phyloP scores from a whole-genome alignment of 192 early-diverging fungal genomes.

The Coemansia sp. region DNA sequence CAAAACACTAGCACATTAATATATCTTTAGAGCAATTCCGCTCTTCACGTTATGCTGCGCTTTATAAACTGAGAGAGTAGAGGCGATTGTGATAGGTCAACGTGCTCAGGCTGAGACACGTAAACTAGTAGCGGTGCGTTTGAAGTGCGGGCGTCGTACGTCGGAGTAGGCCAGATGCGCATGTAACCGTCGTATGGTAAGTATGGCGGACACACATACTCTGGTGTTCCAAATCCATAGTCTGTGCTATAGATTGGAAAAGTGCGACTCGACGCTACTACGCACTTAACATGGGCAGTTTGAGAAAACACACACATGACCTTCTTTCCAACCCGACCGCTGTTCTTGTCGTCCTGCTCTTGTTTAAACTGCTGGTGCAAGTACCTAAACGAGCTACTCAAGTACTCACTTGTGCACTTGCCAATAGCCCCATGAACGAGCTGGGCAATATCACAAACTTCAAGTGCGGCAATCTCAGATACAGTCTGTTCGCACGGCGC shows the following conservation, averaged over 20 bases:
- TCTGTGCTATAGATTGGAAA: constrained; percentile 50
- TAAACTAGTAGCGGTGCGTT: constrained; percentile 39
- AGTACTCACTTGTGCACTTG: constrained; percentile 20
- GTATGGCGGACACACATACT: constrained; percentile 45
- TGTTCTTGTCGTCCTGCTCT: constrained; percentile 20
- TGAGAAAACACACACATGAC: constrained; percentile 32
- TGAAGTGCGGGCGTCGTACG: not conserved
- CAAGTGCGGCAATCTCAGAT: constrained; percentile 18
- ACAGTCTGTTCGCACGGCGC: constrained; percentile 14
- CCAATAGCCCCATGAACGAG: constrained; percentile 21
- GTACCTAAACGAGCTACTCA: constrained; percentile 35
- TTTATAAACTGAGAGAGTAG: constrained; percentile 23
- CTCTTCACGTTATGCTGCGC: not conserved
- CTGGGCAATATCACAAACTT: constrained; percentile 21
- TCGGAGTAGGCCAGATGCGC: constrained; percentile 49
- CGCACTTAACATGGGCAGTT: constrained; percentile 29
- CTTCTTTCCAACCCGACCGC: constrained; percentile 9
- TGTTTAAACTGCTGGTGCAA: constrained; percentile 16
- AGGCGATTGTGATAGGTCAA: constrained; percentile 32
- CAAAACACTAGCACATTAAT: not conserved
- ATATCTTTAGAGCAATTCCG: not conserved
- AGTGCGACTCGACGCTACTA: constrained; percentile 38
- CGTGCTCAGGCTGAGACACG: constrained; percentile 36
- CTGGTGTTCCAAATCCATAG: constrained; percentile 47
- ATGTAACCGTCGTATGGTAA: constrained; percentile 46